A percentile compares a stretch with the other conserved stretches of the same genome.
Evolutionary conservation across 306 rosid species (phyloP).

Genomic region (Cicer arietinum): DNA sequence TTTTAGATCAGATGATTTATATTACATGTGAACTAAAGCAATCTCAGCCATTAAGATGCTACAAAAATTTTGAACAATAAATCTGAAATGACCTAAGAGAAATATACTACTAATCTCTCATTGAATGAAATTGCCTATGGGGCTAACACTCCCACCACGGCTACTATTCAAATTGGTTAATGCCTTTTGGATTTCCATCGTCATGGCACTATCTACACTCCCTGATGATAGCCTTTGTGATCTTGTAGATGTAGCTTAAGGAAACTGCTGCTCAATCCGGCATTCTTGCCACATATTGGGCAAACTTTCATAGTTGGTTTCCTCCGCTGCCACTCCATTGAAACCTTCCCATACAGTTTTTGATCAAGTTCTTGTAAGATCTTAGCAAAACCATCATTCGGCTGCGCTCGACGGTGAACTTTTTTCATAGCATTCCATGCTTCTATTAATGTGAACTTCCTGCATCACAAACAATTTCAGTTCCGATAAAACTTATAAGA

Average conservation of each 20-base stretch:
- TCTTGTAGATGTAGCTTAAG: conserved; percentile 89
- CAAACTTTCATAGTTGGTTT: conserved; percentile 86
- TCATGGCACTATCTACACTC: conserved; percentile 97
- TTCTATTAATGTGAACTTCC: conserved; percentile 69
- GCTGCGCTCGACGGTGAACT: conserved; percentile 91
- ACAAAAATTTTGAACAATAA: background rate
- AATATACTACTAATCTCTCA: conserved; percentile 44
- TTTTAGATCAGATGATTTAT: no score
- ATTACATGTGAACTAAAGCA: no score
- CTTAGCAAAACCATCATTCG: conserved; percentile 89
- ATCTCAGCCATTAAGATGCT: background rate
- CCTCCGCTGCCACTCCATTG: conserved; percentile 91
- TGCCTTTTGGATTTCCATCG: conserved; percentile 87
- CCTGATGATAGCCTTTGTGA: conserved; percentile 91
- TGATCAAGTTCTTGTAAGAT: conserved; percentile 65
- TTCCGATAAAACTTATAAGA: conserved; percentile 3
- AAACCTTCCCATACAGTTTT: conserved; percentile 70
- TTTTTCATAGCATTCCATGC: conserved; percentile 83
- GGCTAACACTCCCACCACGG: conserved; percentile 74
- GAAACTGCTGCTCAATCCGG: conserved; percentile 88
- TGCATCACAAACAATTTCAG: conserved; percentile 49
- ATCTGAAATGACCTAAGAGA: background rate
- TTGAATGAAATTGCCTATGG: conserved; percentile 59
- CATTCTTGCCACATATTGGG: conserved; percentile 85
- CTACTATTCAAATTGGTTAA: conserved; percentile 62